A percentile compares a stretch with the other conserved stretches of the same genome.
Conservation (phyloP, 2,329 filamentous ascomycete species). For the Elsinoe australis region DNA sequence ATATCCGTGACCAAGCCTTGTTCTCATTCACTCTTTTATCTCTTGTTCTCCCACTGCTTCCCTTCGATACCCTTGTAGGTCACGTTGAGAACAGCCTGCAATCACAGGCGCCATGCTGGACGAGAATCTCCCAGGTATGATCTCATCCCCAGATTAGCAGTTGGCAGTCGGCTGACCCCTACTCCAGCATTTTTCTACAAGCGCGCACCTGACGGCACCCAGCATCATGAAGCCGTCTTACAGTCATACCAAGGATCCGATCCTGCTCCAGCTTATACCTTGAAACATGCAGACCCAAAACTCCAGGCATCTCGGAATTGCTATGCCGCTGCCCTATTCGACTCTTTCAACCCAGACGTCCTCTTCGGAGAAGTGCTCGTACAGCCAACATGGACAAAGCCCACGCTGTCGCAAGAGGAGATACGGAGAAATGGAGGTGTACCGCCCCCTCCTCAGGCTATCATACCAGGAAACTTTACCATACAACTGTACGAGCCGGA, state of each 20-base stretch:
- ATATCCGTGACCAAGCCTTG: no score
- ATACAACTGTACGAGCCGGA: constrained; percentile 93
- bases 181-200: constrained; percentile 51
- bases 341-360: constrained; percentile 71
- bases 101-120: constrained; percentile 61
- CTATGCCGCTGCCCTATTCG: constrained; percentile 79
- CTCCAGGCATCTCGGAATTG: constrained; percentile 63
- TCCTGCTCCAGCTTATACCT: constrained; percentile 68
- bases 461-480: constrained; percentile 70
- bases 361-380: constrained; percentile 82
- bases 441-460: constrained; percentile 58
- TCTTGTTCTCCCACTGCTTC: background rate
- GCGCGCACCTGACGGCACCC: constrained; percentile 41
- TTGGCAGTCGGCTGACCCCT: constrained; percentile 10
- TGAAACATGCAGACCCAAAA: constrained; percentile 64
- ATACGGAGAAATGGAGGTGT: constrained; percentile 61
- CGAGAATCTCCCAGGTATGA: constrained; percentile 66
- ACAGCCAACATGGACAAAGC: constrained; percentile 77
- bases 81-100: background rate
- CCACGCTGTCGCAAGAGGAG: constrained; percentile 72
- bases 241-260: constrained; percentile 70
- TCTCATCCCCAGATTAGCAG: constrained; percentile 36
- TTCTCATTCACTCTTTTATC: no score
- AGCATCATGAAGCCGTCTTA: constrained; percentile 48
- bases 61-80: background rate